Evolutionary conservation across 176 grass and related monocot genomes (phyloP).

Genomic region (Musa itinerans): DNA sequence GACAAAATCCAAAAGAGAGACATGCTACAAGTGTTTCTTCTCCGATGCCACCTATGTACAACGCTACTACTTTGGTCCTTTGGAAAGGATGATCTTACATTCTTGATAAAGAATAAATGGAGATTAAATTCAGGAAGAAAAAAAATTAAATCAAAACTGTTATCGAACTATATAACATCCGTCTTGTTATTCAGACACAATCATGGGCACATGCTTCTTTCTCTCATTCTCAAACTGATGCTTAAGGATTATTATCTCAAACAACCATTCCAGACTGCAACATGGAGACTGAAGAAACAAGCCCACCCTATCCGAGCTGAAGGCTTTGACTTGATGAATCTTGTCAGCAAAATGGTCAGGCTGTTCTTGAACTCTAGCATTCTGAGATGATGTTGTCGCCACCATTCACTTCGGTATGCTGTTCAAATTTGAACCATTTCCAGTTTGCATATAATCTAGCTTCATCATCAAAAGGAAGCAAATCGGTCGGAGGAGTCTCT

Average conservation of each 20-base stretch:
- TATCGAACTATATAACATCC: not conserved
- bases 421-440: slow-evolving; percentile 85
- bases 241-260: not conserved
- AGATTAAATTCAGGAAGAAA: not conserved
- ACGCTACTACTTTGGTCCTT: too few species aligned
- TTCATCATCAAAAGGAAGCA: slow-evolving; percentile 58
- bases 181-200: not conserved
- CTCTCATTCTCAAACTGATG: not conserved
- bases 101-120: not conserved
- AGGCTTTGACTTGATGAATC: not conserved
- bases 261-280: not conserved
- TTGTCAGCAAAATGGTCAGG: not conserved
- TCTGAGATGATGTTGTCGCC: slow-evolving; percentile 4
- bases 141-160: not conserved
- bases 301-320: not conserved
- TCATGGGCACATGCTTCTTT: not conserved
- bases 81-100: too few species aligned
- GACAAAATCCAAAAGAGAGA: too few species aligned
- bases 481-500: slow-evolving; percentile 23
- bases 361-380: not conserved
- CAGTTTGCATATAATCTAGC: slow-evolving; percentile 65
- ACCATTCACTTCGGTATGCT: slow-evolving; percentile 21
- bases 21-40: too few species aligned
- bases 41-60: too few species aligned
- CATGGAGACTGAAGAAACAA: not conserved